phyloP scores from a whole-genome alignment of 2,329 filamentous ascomycete species.

The Lithohypha guttulata region DNA sequence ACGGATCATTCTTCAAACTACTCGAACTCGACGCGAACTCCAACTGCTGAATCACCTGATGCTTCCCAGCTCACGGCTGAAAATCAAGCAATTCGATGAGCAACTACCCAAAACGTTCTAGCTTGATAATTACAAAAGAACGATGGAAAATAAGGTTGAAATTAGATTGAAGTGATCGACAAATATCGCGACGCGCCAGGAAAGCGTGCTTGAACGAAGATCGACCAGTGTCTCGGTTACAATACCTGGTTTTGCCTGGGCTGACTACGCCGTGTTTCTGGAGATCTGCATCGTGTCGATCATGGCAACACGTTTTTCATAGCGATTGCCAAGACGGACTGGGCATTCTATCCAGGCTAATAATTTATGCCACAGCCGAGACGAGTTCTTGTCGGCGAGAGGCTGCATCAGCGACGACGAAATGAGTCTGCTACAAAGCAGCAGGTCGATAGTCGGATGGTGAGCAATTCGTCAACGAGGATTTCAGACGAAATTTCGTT shows the following conservation, averaged over 20 bases:
- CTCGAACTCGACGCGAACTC: no score
- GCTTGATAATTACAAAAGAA: background rate
- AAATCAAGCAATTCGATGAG: background rate
- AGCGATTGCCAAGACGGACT: background rate
- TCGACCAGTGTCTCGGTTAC: background rate
- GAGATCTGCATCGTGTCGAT: background rate
- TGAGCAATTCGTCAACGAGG: no score
- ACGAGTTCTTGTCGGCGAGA: no score
- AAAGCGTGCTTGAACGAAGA: background rate
- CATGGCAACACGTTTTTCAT: constrained; percentile 1
- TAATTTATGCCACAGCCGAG: background rate
- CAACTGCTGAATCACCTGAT: background rate
- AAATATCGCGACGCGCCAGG: background rate
- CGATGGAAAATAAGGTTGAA: background rate
- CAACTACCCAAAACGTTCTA: background rate
- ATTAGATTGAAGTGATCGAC: background rate
- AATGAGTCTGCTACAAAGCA: no score
- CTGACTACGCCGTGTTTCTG: background rate
- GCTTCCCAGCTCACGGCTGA: background rate
- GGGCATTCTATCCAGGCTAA: background rate
- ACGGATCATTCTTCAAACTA: no score
- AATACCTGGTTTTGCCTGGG: background rate
- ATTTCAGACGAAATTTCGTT: no score
- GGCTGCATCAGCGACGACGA: no score
- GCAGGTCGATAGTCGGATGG: no score